A percentile compares a stretch with the other conserved stretches of the same genome.
These are phyloP conservation scores for Cutaneotrichosporon mucoides DNA, from an alignment of 1,284 basidiomycete genomes.

Conservation along the genomic window DNA sequence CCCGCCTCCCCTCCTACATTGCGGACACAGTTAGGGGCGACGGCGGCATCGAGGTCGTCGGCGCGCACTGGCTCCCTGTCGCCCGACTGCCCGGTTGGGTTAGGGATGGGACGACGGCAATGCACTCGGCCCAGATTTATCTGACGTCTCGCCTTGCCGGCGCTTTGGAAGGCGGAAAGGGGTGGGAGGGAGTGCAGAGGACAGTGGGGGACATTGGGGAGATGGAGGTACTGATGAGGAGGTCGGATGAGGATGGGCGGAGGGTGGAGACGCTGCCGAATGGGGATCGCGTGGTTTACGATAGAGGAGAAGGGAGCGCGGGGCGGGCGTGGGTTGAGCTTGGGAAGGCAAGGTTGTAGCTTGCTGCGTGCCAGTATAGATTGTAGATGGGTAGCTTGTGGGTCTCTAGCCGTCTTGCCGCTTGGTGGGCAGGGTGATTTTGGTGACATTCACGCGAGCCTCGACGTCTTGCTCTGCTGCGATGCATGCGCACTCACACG, in stretches of 20 bases:
- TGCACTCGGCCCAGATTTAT: neutral
- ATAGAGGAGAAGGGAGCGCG: neutral
- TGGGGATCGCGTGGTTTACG: neutral
- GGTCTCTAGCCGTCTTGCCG: no score
- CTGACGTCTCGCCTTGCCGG: neutral
- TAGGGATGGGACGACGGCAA: neutral
- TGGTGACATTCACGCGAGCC: no score
- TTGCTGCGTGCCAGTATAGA: neutral
- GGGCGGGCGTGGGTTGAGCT: neutral
- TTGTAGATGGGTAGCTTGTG: no score
- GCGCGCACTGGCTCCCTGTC: neutral
- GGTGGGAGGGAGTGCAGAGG: neutral
- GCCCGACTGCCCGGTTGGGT: neutral
- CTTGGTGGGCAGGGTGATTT: neutral
- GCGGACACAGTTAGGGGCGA: neutral
- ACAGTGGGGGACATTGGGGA: neutral
- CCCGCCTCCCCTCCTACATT: neutral
- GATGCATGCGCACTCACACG: no score
- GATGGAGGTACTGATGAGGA: neutral
- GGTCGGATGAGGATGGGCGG: neutral
- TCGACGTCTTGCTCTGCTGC: no score
- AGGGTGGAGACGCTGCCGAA: neutral
- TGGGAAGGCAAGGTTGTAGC: neutral
- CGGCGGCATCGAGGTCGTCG: conserved; percentile 1
- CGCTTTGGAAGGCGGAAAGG: neutral